Evolutionary conservation across 306 rosid genomes (phyloP).

Genomic region (Cicer judaicum): DNA sequence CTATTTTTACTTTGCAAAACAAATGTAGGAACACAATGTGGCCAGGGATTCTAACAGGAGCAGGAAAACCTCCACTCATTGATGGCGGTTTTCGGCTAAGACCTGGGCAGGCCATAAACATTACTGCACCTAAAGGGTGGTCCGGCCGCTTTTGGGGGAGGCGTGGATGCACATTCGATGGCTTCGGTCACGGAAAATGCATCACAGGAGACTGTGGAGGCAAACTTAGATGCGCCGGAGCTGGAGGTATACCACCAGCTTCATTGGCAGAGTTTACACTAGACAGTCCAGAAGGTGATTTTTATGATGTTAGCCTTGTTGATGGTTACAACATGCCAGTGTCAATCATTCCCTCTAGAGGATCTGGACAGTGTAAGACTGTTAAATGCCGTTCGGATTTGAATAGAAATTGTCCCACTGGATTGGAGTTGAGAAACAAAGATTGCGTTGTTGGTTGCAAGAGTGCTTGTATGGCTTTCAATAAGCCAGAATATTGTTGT

Average conservation of each 20-base stretch:
- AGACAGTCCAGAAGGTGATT: conserved; percentile 59
- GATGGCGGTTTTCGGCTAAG: conserved; percentile 54
- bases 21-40: conserved; percentile 55
- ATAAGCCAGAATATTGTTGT: conserved; percentile 62
- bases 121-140: conserved; percentile 65
- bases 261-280: conserved; percentile 71
- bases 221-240: conserved; percentile 52
- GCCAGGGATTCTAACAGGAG: conserved; percentile 61
- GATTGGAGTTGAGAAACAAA: conserved; percentile 49
- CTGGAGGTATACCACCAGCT: conserved; percentile 61
- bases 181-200: conserved; percentile 53
- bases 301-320: conserved; percentile 70
- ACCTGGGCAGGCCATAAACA: conserved; percentile 36
- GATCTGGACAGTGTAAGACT: conserved; percentile 45
- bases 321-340: conserved; percentile 68
- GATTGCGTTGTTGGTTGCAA: conserved; percentile 56
- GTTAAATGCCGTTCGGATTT: conserved; percentile 45
- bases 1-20: conserved; percentile 58
- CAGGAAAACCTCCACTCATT: conserved; percentile 56
- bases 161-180: conserved; percentile 52
- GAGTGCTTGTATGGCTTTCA: conserved; percentile 64
- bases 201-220: conserved; percentile 69
- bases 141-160: conserved; percentile 68
- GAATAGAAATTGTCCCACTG: conserved; percentile 53
- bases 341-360: conserved; percentile 54